A percentile compares a stretch with the other conserved stretches of the same genome.
phyloP scores from a whole-genome alignment of 495 filamentous ascomycete genomes.

The Aspergillus mulundensis region DNA sequence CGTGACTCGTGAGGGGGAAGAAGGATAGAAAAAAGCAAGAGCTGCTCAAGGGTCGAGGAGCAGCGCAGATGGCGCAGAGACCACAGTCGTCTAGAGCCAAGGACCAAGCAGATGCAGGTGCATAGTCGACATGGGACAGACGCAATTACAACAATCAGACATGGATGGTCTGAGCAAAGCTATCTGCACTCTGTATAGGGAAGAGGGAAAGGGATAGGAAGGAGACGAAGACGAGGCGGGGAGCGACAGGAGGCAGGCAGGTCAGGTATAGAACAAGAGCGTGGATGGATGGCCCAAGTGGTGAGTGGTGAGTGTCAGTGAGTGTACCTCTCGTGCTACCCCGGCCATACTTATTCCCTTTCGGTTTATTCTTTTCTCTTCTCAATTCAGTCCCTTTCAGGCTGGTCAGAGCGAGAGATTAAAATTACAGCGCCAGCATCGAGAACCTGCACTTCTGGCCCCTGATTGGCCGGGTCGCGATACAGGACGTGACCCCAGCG shows the following conservation, averaged over 20 bases:
- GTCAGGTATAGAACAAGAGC: not conserved
- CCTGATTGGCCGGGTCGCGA: conserved; percentile 20
- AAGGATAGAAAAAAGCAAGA: conserved; percentile 17
- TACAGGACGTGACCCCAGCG: conserved; percentile 5
- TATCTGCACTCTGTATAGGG: conserved; percentile 17
- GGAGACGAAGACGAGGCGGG: conserved; percentile 11
- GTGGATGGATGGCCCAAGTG: conserved; percentile 4
- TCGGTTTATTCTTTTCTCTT: not conserved
- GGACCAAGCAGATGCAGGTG: conserved; percentile 33
- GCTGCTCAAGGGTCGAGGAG: too few species aligned
- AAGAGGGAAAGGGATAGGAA: conserved; percentile 18
- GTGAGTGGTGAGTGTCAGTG: not conserved
- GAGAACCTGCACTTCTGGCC: conserved; percentile 2
- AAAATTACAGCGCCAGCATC: conserved; percentile 10
- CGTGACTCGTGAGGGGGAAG: not conserved
- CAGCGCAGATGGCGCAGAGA: too few species aligned
- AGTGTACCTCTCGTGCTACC: conserved; percentile 10
- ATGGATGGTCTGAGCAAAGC: conserved; percentile 9
- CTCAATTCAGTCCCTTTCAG: not conserved
- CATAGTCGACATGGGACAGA: conserved; percentile 29
- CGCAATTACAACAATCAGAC: conserved; percentile 13
- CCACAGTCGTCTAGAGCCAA: conserved; percentile 17
- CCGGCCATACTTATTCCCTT: conserved; percentile 2
- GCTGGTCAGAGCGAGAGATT: not conserved
- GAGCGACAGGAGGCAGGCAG: conserved; percentile 9